Base-by-base conservation (phyloP, 352 stramenopile genomes). In the Phytophthora brassicae region DNA sequence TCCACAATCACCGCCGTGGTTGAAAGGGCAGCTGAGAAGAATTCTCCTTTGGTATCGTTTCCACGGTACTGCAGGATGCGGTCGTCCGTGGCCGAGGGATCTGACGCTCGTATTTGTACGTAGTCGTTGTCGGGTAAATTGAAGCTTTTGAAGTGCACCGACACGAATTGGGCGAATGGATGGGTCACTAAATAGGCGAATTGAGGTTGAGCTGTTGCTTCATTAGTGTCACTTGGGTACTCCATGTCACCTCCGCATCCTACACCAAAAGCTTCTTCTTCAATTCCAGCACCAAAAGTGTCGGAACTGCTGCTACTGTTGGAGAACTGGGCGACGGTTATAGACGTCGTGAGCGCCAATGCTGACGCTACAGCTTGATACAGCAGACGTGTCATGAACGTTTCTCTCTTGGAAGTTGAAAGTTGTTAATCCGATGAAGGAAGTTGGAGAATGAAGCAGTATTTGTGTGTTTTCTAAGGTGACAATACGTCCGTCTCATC, bases 121-220 rank as follows among this genome's bases (percentile, higher is more conserved):
- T 80, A 86, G 55, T 94, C 85, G 31, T 59, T 66, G 0, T 69
- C 46, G 0, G 81, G 81, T 7, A 94, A 62, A 44, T 89, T 81
- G 60, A 92, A 90, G 29, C 75, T 20, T 8, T 72, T 67, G 41
- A 94, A 89, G 56, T 92, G 75, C 39, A 94, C 39, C 16, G 77
- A 59, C 43, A 90, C 67, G 48, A 90, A 90, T 26, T 80, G 46
- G 8, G 81, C 84, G 22, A 74, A 31, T 11, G 72, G 53, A 47
- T 87, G 79, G 33, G 70, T 68, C 44, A 90, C 50, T 19, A 66
- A 54, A 59, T 75, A 81, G 4, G 66, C 62, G 52, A 70, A 84
- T 14, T 55, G 50, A 12, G 67, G 74, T 42, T 79, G 70, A 35
- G 38, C 16, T 0, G 47, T 59, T 14, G 54, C 66, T 1, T 53